Evolutionary conservation across 176 grass and related monocot species (phyloP).

Genomic region (Oryza punctata): DNA sequence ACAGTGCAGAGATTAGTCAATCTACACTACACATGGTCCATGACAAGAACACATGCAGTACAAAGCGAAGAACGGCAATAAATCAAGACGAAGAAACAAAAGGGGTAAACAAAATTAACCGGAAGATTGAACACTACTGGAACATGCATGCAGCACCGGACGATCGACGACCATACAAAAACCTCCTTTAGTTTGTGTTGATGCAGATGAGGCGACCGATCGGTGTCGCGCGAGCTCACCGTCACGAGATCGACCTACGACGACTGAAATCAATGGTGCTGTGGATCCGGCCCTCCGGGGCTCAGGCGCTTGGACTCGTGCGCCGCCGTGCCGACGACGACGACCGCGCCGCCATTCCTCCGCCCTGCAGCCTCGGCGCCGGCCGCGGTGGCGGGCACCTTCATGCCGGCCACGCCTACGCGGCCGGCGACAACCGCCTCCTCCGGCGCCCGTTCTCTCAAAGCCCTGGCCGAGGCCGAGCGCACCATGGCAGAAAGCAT

Average conservation of each 20-base stretch:
- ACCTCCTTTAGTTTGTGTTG: not conserved
- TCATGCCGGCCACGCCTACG: not conserved
- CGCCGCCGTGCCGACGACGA: not conserved
- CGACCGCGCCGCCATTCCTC: not conserved
- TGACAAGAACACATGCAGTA: not conserved
- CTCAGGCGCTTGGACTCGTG: conserved; percentile 68
- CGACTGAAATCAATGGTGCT: conserved; percentile 51
- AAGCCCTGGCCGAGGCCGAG: conserved; percentile 38
- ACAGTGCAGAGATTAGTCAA: too few species aligned
- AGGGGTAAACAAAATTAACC: not conserved
- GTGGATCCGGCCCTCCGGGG: conserved; percentile 75
- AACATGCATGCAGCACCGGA: not conserved
- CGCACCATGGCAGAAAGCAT: conserved; percentile 36
- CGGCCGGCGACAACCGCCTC: not conserved
- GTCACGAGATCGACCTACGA: not conserved
- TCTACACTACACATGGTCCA: too few species aligned
- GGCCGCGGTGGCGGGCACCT: not conserved
- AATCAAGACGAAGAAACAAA: not conserved
- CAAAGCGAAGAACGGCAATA: not conserved
- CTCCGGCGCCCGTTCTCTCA: conserved; percentile 23
- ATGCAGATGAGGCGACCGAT: not conserved
- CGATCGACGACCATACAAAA: not conserved
- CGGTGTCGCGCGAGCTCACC: not conserved
- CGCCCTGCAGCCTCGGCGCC: not conserved
- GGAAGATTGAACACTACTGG: not conserved